Evolutionary conservation across 2,329 filamentous ascomycete genomes (phyloP).

Genomic region (Fusarium oxysporum): DNA sequence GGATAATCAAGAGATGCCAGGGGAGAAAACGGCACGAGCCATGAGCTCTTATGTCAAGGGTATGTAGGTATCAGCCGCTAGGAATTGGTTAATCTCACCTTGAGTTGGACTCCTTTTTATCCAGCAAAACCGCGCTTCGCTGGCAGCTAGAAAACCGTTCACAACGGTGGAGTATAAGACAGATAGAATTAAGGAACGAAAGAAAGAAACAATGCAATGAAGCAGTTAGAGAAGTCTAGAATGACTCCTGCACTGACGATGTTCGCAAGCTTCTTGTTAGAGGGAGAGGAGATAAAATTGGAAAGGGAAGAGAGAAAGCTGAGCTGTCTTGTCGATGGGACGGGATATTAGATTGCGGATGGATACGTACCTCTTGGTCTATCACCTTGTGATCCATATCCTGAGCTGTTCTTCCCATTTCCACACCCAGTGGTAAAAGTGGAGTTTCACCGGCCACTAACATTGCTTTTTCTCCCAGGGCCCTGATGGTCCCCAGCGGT

Average conservation of each 20-base stretch:
- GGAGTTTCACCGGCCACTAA: conserved; percentile 29
- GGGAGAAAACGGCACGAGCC: conserved; percentile 2
- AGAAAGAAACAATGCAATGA: conserved; percentile 27
- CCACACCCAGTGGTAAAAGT: conserved; percentile 18
- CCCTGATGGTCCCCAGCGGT: conserved; percentile 30
- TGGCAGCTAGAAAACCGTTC: conserved; percentile 14
- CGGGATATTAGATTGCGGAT: conserved; percentile 42
- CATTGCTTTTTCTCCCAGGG: conserved; percentile 15
- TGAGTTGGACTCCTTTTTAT: conserved; percentile 34
- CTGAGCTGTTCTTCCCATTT: conserved; percentile 38
- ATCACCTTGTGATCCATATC: conserved; percentile 27
- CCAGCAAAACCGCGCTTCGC: conserved; percentile 33
- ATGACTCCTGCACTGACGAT: conserved; percentile 24
- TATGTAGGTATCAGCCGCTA: conserved; percentile 10
- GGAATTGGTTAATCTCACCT: conserved; percentile 38
- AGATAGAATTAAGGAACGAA: conserved; percentile 18
- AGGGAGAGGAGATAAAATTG: conserved; percentile 15
- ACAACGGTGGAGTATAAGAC: conserved; percentile 7
- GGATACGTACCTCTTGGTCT: conserved; percentile 36
- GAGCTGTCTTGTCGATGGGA: conserved; percentile 38
- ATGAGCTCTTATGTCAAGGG: conserved; percentile 17
- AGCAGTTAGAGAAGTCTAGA: conserved; percentile 25
- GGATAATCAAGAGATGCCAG: conserved; percentile 13
- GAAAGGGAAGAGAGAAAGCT: conserved; percentile 30
- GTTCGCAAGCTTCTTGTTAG: conserved; percentile 29